phyloP scores from a whole-genome alignment of 495 filamentous ascomycete genomes.

The Arthonia radiata region DNA sequence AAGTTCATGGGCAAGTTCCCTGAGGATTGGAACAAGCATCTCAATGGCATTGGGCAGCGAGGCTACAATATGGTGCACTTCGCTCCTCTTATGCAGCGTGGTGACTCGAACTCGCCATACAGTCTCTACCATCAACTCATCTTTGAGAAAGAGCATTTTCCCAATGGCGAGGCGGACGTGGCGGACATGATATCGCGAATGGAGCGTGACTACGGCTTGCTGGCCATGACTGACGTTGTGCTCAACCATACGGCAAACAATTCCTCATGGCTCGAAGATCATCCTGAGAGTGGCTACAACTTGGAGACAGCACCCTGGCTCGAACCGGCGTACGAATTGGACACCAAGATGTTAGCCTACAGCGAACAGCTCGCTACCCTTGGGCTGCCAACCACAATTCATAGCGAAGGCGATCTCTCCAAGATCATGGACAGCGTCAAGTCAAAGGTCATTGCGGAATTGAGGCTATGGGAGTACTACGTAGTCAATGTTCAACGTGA shows the following conservation, averaged over 20 bases:
- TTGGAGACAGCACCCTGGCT: constrained; percentile 82
- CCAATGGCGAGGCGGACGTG: constrained; percentile 68
- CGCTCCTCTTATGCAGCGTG: constrained; percentile 73
- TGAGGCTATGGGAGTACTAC: constrained; percentile 86
- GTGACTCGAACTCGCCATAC: constrained; percentile 85
- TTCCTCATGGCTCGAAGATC: constrained; percentile 77
- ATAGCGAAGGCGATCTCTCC: constrained; percentile 45
- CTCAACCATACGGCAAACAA: constrained; percentile 97
- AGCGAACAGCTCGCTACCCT: constrained; percentile 38
- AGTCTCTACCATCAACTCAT: constrained; percentile 78
- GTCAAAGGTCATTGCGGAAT: constrained; percentile 43
- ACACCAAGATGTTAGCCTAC: constrained; percentile 60
- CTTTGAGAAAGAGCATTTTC: constrained; percentile 67
- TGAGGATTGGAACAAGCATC: constrained; percentile 64
- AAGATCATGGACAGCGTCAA: constrained; percentile 68
- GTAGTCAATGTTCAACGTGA: constrained; percentile 55
- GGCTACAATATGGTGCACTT: constrained; percentile 99
- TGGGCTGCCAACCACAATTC: constrained; percentile 49
- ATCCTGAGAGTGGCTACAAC: constrained; percentile 93
- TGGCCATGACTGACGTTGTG: constrained; percentile 88
- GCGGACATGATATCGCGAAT: constrained; percentile 50
- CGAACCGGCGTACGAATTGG: constrained; percentile 64
- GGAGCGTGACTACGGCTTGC: constrained; percentile 59
- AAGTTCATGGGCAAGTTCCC: constrained; percentile 95
- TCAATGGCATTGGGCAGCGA: constrained; percentile 60